Conservation (phyloP, 345 rosid genomes). For the Ceriops tagal region DNA sequence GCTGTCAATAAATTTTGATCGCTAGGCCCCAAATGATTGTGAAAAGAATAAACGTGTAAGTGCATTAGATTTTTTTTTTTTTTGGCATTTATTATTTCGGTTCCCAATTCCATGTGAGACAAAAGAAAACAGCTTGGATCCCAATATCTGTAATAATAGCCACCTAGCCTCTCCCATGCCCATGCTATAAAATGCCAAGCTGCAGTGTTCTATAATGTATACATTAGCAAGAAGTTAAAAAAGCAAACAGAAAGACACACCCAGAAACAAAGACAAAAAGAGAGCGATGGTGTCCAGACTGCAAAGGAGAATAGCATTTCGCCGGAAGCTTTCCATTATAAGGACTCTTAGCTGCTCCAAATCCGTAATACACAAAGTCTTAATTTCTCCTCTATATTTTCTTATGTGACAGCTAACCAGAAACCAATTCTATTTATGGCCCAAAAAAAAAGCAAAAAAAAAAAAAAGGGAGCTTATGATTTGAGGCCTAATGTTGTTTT, state of each 20-base stretch:
- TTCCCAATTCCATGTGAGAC: constrained; percentile 35
- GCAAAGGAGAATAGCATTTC: constrained; percentile 39
- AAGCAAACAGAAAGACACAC: constrained; percentile 1
- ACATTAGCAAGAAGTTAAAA: neutral
- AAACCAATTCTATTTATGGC: too few relatives aligned
- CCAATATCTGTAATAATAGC: constrained; percentile 24
- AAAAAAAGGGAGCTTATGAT: too few relatives aligned
- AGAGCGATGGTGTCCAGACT: constrained; percentile 44
- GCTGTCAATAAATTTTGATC: too few relatives aligned
- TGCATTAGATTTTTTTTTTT: too few relatives aligned
- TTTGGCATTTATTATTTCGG: neutral
- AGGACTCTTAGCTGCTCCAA: constrained; percentile 42
- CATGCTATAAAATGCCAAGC: constrained; percentile 34
- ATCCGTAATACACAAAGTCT: constrained; percentile 35
- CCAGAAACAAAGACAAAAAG: constrained; percentile 15
- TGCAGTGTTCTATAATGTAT: constrained; percentile 9
- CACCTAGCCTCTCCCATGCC: constrained; percentile 11
- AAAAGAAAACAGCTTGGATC: constrained; percentile 25
- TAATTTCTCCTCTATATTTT: neutral
- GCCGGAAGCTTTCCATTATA: constrained; percentile 47
- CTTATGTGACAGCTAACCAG: neutral
- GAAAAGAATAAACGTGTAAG: too few relatives aligned
- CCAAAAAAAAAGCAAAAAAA: too few relatives aligned
- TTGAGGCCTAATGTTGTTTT: neutral
- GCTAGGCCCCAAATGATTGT: too few relatives aligned